Conservation (phyloP, 495 filamentous ascomycete genomes). For the Alectoria sarmentosa region DNA sequence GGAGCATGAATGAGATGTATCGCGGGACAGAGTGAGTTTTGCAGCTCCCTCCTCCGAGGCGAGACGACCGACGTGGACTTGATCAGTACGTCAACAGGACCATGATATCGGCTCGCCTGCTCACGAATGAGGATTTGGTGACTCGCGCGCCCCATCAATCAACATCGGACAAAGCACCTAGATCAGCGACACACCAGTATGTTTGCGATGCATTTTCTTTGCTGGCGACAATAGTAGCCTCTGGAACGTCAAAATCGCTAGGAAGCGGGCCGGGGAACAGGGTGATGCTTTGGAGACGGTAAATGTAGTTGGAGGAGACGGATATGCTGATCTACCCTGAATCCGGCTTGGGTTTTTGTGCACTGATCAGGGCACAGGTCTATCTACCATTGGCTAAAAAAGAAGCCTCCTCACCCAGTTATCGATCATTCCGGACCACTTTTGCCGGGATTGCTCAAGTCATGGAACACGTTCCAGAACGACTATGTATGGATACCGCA, state of each 20-base stretch:
- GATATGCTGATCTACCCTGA: neutral
- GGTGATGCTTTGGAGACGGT: neutral
- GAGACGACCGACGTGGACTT: neutral
- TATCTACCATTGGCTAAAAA: neutral
- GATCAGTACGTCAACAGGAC: neutral
- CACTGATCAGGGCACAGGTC: neutral
- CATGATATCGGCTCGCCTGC: neutral
- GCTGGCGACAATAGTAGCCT: neutral
- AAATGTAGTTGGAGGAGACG: neutral
- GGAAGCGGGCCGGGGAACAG: neutral
- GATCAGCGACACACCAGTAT: neutral
- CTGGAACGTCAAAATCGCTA: neutral
- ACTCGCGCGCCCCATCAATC: no score
- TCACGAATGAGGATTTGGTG: neutral
- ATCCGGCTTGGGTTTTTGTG: neutral
- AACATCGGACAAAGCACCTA: no score
- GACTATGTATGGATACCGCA: neutral
- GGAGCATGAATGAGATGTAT: neutral
- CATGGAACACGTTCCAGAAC: neutral
- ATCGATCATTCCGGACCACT: neutral
- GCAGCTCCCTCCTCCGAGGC: neutral
- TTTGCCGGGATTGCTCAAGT: neutral
- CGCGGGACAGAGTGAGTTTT: neutral
- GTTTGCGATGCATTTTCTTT: neutral
- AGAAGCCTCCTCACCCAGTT: neutral